Evolutionary conservation across 768 basidiomycete genomes (phyloP).

Genomic region (Tylopilus balloui): DNA sequence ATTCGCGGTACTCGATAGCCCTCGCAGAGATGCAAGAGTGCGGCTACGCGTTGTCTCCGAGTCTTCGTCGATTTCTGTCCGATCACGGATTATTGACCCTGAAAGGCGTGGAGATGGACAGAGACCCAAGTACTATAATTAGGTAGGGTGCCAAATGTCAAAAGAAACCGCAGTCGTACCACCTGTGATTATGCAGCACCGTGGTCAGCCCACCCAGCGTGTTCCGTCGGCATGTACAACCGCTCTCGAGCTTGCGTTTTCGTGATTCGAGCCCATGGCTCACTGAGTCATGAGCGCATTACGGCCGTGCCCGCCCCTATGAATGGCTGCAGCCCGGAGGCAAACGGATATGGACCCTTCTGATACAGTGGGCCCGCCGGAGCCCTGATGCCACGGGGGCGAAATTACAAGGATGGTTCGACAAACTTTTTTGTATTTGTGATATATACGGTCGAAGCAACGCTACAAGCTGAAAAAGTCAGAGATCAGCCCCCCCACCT

Average conservation of each 20-base stretch:
- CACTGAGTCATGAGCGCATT: too few species aligned
- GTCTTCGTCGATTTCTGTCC: constrained; percentile 33
- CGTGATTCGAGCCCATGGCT: background rate
- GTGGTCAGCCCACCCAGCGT: background rate
- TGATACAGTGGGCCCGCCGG: background rate
- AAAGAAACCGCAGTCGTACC: background rate
- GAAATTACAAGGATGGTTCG: constrained; percentile 16
- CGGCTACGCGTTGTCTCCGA: constrained; percentile 41
- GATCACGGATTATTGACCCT: constrained; percentile 5
- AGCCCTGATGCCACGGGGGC: background rate
- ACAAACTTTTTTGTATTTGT: constrained; percentile 27
- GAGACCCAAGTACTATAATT: too few species aligned
- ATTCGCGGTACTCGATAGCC: constrained; percentile 60
- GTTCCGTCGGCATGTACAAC: background rate
- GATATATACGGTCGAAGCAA: constrained; percentile 29
- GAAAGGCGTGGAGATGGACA: background rate
- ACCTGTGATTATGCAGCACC: background rate
- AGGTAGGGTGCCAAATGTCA: too few species aligned
- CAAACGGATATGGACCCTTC: constrained; percentile 8
- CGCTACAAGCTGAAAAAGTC: constrained; percentile 16
- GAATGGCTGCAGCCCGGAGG: background rate
- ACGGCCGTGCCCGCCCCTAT: too few species aligned
- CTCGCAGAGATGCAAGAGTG: constrained; percentile 66
- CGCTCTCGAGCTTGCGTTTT: background rate
- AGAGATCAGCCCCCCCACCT: constrained; percentile 19